Evolutionary conservation across 2,329 filamentous ascomycete species (phyloP).

Genomic region (Dactylellina sp.): DNA sequence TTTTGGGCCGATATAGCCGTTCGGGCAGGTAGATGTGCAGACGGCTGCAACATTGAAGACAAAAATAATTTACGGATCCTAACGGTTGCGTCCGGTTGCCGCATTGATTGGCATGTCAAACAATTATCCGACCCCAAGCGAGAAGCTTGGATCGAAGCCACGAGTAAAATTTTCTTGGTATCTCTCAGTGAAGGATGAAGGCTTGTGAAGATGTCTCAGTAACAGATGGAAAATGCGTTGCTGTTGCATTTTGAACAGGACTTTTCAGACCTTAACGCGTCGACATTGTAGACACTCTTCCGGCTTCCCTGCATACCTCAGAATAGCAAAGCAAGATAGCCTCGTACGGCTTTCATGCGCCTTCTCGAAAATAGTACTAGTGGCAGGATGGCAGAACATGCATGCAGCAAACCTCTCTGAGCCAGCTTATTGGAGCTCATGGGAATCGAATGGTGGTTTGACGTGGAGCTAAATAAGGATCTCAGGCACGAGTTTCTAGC

Average conservation of each 20-base stretch:
- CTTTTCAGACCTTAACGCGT: no score
- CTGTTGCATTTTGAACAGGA: constrained; percentile 2
- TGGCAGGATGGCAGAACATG: no score
- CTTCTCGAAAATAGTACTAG: no score
- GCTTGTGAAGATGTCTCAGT: constrained; percentile 13
- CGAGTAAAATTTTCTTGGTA: neutral
- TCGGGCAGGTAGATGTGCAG: neutral
- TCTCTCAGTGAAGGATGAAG: neutral
- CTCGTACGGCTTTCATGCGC: no score
- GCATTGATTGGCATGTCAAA: constrained; percentile 5
- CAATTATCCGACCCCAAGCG: constrained; percentile 3
- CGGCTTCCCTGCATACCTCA: neutral
- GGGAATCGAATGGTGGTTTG: no score
- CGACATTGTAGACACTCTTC: no score
- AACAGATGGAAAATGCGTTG: neutral
- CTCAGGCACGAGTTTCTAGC: no score
- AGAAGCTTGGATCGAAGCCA: constrained; percentile 12
- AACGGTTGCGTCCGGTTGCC: neutral
- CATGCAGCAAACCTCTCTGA: no score
- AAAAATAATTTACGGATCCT: constrained; percentile 3
- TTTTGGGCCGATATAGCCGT: neutral
- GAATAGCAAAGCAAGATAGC: neutral
- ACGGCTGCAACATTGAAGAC: neutral
- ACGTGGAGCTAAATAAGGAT: no score
- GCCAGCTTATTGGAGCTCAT: no score